phyloP scores from a whole-genome alignment of 2,329 filamentous ascomycete species.

The Xylariaceae sp. region DNA sequence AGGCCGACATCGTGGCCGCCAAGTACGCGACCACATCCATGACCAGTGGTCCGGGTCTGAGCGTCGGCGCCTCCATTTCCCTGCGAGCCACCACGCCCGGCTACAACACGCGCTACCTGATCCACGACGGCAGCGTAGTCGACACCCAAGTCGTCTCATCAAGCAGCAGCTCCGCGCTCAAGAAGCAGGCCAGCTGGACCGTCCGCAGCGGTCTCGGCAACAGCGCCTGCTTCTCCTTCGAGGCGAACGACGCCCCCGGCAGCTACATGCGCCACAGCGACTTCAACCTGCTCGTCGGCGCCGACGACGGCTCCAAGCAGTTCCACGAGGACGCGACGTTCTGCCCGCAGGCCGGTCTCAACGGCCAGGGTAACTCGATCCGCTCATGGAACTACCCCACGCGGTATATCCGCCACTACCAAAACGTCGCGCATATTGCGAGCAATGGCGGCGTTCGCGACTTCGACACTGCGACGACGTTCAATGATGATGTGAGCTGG shows the following conservation, averaged over 20 bases:
- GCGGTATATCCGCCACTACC: conserved; percentile 52
- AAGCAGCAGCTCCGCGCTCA: conserved; percentile 43
- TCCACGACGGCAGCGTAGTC: conserved; percentile 46
- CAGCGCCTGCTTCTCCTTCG: conserved; percentile 55
- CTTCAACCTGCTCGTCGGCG: conserved; percentile 46
- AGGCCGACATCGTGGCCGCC: conserved; percentile 56
- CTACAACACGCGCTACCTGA: conserved; percentile 49
- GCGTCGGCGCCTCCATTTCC: conserved; percentile 46
- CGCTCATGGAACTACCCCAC: conserved; percentile 57
- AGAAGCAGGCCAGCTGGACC: conserved; percentile 49
- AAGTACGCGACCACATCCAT: conserved; percentile 46
- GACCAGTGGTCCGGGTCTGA: conserved; percentile 43
- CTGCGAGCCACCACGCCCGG: conserved; percentile 50
- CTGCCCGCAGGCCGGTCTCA: conserved; percentile 50
- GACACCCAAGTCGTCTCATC: conserved; percentile 51
- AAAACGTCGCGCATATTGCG: conserved; percentile 33
- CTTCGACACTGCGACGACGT: conserved; percentile 46
- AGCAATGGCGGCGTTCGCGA: conserved; percentile 33
- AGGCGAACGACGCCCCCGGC: conserved; percentile 52
- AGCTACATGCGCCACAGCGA: conserved; percentile 53
- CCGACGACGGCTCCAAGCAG: conserved; percentile 50
- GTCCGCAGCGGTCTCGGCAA: conserved; percentile 52
- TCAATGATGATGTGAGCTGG: conserved; percentile 52
- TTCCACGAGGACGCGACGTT: conserved; percentile 61
- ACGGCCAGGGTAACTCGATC: conserved; percentile 45